A percentile compares a stretch with the other conserved stretches of the same genome.
phyloP scores from a whole-genome alignment of 164 flowering plant species.

The Dillenia suffruticosa region DNA sequence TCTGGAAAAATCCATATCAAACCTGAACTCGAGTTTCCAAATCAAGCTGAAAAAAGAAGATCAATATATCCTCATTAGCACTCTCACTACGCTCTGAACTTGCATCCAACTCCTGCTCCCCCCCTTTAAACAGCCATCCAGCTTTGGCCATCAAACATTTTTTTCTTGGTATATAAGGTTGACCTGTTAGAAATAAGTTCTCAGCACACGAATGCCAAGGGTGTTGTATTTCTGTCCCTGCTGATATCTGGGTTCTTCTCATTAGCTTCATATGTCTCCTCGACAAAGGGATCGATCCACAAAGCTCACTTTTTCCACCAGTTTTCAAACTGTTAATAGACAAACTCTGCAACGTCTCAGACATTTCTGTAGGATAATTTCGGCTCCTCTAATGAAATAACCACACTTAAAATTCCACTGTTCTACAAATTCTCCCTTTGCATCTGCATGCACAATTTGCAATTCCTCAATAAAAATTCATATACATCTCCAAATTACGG shows the following conservation, averaged over 20 bases:
- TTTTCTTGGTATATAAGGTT: conserved; percentile 11
- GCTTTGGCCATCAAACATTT: conserved; percentile 48
- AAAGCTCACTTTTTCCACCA: conserved; percentile 31
- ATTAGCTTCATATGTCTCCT: conserved; percentile 24
- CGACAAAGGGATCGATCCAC: conserved; percentile 25
- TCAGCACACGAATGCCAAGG: conserved; percentile 18
- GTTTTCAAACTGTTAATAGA: conserved; percentile 33
- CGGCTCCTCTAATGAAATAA: no score
- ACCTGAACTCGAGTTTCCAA: conserved; percentile 93
- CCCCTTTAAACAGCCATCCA: conserved; percentile 74
- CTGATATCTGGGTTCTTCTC: conserved; percentile 18
- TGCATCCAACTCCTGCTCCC: conserved; percentile 50
- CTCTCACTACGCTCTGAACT: conserved; percentile 76
- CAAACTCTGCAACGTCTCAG: conserved; percentile 34
- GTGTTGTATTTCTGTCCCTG: conserved; percentile 22
- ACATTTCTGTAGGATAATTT: no score
- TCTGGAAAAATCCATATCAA: background rate
- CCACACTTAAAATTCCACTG: no score
- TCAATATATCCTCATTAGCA: conserved; percentile 84
- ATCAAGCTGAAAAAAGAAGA: conserved; percentile 91
- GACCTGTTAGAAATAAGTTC: conserved; percentile 18
- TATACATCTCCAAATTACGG: no score
- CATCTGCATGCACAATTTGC: no score
- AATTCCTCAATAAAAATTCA: no score
- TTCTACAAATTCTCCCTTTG: no score